Evolutionary conservation across 768 basidiomycete species (phyloP), one percentile per base, ranked within the genome.

Genomic region (Kwoniella sp.): DNA sequence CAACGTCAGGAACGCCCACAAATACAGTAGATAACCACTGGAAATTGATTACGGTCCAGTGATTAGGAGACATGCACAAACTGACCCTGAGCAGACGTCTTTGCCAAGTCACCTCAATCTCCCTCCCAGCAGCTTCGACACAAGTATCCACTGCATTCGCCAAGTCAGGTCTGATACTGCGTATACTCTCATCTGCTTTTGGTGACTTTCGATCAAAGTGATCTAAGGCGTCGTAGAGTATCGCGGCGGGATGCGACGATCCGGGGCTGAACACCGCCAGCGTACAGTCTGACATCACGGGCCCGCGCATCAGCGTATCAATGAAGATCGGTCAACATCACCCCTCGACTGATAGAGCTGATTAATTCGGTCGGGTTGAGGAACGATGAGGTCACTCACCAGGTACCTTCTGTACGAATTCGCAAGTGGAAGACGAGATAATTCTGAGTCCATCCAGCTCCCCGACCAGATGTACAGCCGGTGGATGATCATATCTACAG

Each of bases 401-500:
- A 25, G 95, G 92, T 0, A 98, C 96, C 82, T 93, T 95, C 74
- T 97, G 91, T 21, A 99, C 83, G 58, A 97, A 86, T 71, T 97
- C 93, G 72, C 88, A 91, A 1, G 86, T 84, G 25, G 90, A 87
- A 10, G 89, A 85, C 13, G 88, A 86, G 46, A 94, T 79, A 46
- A 98, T 83, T n/a, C 94, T 86, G 1, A 94, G 85, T 17, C 96
- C 92, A 72, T 99, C 96, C 24, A 86, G 83, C 78, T 99, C 96
- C 4, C 90, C 90, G 46, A 94, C 83, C 0, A 89, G 87, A 73
- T 90, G 87, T 0, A 86, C 87, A 5, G 88, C 82, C 7, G 90
- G 90, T 9, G 85, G 73, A 72, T 97, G 93, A 72, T 85, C 84
- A 74, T 90, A 96, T 69, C 93, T 96, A 70, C 12, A 47, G 40